Conservation (phyloP, 495 filamentous ascomycete species). For the Daldinia grandis region DNA sequence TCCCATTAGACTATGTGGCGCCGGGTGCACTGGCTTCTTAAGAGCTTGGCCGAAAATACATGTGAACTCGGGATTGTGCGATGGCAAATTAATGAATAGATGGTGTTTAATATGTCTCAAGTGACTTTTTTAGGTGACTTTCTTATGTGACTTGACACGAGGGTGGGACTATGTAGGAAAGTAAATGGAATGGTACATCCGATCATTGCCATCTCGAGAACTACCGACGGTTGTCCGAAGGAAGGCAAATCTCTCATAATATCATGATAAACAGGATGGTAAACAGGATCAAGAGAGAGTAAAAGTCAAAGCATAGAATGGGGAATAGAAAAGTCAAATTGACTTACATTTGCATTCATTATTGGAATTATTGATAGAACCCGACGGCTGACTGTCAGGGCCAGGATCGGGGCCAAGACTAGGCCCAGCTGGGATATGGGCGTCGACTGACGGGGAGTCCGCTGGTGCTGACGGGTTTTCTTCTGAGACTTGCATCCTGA, state of each 20-base stretch:
- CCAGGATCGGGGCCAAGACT: slow-evolving; percentile 2
- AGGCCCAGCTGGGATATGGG: slow-evolving; percentile 10
- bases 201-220: slow-evolving; percentile 26
- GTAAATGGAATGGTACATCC: slow-evolving; percentile 11
- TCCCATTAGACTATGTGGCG: slow-evolving; percentile 15
- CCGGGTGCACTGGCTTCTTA: slow-evolving; percentile 2
- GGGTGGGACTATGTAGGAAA: slow-evolving; percentile 2
- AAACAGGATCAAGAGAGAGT: not conserved
- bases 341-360: slow-evolving; percentile 32
- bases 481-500: slow-evolving; percentile 38
- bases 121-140: not conserved
- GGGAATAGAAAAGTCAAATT: slow-evolving; percentile 13
- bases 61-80: slow-evolving; percentile 8
- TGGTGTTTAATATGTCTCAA: slow-evolving; percentile 16
- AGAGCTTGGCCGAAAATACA: slow-evolving; percentile 10
- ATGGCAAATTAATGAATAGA: not conserved
- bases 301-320: not conserved
- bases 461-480: slow-evolving; percentile 28
- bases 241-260: slow-evolving; percentile 10
- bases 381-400: slow-evolving; percentile 23
- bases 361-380: slow-evolving; percentile 21
- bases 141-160: slow-evolving; percentile 14
- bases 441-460: slow-evolving; percentile 17
- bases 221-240: slow-evolving; percentile 1
- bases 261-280: slow-evolving; percentile 11